Evolutionary conservation across 495 filamentous ascomycete species (phyloP), one percentile per base, ranked within the genome.

Genomic region (Lepidopterella palustris): DNA sequence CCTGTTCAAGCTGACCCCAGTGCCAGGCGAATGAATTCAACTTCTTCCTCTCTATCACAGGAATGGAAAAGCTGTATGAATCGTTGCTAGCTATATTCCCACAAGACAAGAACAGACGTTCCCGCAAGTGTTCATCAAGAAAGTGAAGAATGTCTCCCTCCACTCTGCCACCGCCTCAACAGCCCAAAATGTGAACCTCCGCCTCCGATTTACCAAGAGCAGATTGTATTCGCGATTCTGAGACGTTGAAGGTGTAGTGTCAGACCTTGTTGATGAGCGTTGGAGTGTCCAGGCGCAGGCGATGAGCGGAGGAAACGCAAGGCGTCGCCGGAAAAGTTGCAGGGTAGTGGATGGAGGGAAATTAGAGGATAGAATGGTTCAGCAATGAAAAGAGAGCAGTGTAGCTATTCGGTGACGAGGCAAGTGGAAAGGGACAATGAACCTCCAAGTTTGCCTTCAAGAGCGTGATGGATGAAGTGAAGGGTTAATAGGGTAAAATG

Each of bases 71-170:
- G 26, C 56, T 61, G 57, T 58, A 55, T 57, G 55, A 29, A 53
- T 67, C 49, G 60, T 61, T 51, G 51, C 64, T 67, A 67, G 64
- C 64, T 67, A 67, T 60, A 54, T 25, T 50, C 47, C 47, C 53
- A 47, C 42, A 23, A 21, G 53, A 55, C 51, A 47, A 59, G 32
- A 59, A 39, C 59, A 60, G 60, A 45, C 59, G 31, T 42, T 40
- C 42, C 49, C 50, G 45, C 59, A 24, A 5, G 47, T 47, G 56
- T 29, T 26, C 56, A 54, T 32, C 45, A 24, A 48, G 39, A 54
- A 58, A 48, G 58, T 53, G 59, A 66, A 51, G 31, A 65, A 55
- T 25, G 15, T 48, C 39, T 56, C 45, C 47, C 48, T 60, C 64
- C 56, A 42, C 59, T 50, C 60, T 63, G 50, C 54, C 42, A 47